Evolutionary conservation across 208 protist species (phyloP).

Genomic region (Trypanosoma boissoni): DNA sequence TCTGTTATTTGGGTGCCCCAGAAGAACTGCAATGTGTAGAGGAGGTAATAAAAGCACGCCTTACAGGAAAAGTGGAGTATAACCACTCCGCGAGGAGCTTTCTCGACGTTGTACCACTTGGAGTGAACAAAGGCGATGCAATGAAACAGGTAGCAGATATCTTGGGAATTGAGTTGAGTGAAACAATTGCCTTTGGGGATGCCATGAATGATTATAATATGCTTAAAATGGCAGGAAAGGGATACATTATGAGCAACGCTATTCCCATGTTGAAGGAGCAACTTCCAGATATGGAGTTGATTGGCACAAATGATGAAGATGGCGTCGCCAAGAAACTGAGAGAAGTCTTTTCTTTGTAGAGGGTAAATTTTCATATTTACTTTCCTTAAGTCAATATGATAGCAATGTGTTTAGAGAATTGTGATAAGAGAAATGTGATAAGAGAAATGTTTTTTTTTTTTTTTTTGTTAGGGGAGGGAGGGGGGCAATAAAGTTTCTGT

Average conservation of each 20-base stretch:
- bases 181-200: constrained; percentile 72
- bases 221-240: constrained; percentile 40
- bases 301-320: constrained; percentile 53
- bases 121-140: constrained; percentile 45
- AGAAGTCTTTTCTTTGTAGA: constrained; percentile 69
- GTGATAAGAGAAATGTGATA: not conserved
- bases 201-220: constrained; percentile 70
- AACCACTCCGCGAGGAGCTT: constrained; percentile 32
- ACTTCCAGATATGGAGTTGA: constrained; percentile 38
- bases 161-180: constrained; percentile 31
- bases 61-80: constrained; percentile 26
- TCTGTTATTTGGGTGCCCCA: constrained; percentile 37
- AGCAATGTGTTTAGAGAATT: too few relatives aligned
- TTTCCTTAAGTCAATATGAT: too few relatives aligned
- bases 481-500: not conserved
- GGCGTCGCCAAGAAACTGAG: constrained; percentile 72
- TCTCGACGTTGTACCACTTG: constrained; percentile 25
- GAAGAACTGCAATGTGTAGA: constrained; percentile 28
- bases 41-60: constrained; percentile 27
- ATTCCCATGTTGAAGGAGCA: constrained; percentile 31
- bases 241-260: constrained; percentile 66
- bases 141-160: constrained; percentile 35
- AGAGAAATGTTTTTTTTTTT: constrained; percentile 7
- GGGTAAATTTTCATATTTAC: too few relatives aligned
- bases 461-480: constrained; percentile 1